Evolutionary conservation across 306 rosid genomes (phyloP), one percentile per base, ranked within the genome.

Genomic region (Quercus bicolor): DNA sequence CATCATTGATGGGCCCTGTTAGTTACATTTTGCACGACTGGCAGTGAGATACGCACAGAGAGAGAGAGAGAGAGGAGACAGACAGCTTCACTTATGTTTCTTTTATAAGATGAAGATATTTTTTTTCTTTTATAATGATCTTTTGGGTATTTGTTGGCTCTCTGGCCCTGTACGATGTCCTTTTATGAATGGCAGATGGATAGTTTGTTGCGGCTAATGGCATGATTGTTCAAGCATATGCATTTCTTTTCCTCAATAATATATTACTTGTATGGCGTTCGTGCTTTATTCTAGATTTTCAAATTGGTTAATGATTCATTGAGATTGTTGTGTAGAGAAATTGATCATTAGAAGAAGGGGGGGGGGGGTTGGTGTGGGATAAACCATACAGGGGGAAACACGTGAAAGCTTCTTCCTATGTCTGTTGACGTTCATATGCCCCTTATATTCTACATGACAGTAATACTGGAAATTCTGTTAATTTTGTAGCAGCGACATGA

Each of bases 1-100:
- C 74, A 75, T 70, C 83, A 83, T 34, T 84, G 70, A 84, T 29
- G 55, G 66, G 59, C 52, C 19, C 15, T 68, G 52, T 28, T 33
- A 9, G 24, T 34, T 33, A 28, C 14, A 18, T 66, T 33, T 34
- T 28, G 29, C 8, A 48, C 23, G 15, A 64, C 66, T 16, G n/a
- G 77, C 54, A 33, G 55, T 24, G 37, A 33, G 52, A 18, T 5
- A 33, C 52, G 19, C 7, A 13, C 1, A 48, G 53, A 48, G 10
- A 37, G 45, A 37, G 43, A 37, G 45, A 37, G 11, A 37, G 45
- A 8, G 45, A 37, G 3, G 45, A 37, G 11, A 37, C 3, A 37
- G 45, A 37, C 3, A 37, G 53, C 53, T 48, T 48, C 53, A 11
- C 15, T 19, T 34, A 31, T 19, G 69, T 33, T 34, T 33, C 15